A percentile compares a stretch with the other conserved stretches of the same genome.
phyloP scores from a whole-genome alignment of 345 rosid species.

The Euphorbia peplus region DNA sequence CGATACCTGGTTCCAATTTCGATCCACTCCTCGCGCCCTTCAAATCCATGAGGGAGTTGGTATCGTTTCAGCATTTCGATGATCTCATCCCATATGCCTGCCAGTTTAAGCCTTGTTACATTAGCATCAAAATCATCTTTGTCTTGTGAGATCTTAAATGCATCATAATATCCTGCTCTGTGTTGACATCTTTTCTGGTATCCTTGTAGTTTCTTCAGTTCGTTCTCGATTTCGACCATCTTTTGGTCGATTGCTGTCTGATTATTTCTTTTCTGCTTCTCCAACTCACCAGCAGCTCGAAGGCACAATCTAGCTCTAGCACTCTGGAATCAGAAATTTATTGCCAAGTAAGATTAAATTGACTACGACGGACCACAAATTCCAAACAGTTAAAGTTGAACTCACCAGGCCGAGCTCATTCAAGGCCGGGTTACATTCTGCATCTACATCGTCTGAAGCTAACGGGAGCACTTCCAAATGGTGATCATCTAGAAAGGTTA shows the following conservation, averaged over 20 bases:
- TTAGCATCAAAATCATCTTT: slow-evolving; percentile 61
- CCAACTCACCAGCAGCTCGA: slow-evolving; percentile 51
- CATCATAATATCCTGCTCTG: slow-evolving; percentile 53
- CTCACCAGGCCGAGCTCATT: slow-evolving; percentile 70
- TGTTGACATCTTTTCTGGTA: slow-evolving; percentile 40
- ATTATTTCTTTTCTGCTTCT: slow-evolving; percentile 46
- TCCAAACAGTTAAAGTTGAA: neutral
- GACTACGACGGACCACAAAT: neutral
- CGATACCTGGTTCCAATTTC: slow-evolving; percentile 47
- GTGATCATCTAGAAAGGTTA: slow-evolving; percentile 28
- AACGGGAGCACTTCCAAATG: slow-evolving; percentile 35
- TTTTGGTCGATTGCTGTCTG: slow-evolving; percentile 25
- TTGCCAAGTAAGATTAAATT: neutral
- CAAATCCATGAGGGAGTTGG: slow-evolving; percentile 66
- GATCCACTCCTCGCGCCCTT: slow-evolving; percentile 37
- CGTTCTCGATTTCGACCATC: slow-evolving; percentile 19
- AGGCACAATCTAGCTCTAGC: slow-evolving; percentile 52
- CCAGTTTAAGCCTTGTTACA: slow-evolving; percentile 58
- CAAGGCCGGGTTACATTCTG: slow-evolving; percentile 24
- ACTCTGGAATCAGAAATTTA: slow-evolving; percentile 38
- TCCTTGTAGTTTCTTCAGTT: slow-evolving; percentile 12
- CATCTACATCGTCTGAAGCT: slow-evolving; percentile 24
- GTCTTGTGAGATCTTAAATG: slow-evolving; percentile 45
- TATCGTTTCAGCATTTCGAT: slow-evolving; percentile 56
- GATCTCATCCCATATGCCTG: slow-evolving; percentile 70